Conservation (phyloP, 2,329 filamentous ascomycete species). For the Daldinia eschscholtzii region DNA sequence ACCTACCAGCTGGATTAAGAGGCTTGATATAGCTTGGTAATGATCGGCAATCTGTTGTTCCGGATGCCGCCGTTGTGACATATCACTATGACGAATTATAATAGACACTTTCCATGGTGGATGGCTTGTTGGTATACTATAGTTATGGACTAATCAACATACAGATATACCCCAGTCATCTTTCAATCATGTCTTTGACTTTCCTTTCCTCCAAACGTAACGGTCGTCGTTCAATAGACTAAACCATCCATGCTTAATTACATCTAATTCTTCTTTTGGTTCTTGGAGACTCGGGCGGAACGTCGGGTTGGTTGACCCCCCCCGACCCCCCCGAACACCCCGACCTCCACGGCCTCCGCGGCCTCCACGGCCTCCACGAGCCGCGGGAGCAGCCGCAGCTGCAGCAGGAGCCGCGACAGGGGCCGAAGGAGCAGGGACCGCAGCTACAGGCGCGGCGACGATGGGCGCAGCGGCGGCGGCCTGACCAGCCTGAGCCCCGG, state of each 20-base stretch:
- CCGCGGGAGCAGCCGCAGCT: neutral
- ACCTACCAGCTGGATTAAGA: neutral
- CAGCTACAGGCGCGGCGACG: neutral
- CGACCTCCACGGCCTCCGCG: neutral
- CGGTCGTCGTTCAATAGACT: too few species aligned
- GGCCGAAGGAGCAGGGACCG: neutral
- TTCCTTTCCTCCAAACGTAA: too few species aligned
- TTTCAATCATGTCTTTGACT: too few species aligned
- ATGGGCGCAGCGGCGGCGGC: neutral
- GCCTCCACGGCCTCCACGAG: neutral
- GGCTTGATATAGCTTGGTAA: conserved; percentile 8
- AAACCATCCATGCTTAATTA: too few species aligned
- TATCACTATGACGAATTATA: neutral
- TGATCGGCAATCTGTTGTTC: conserved; percentile 6
- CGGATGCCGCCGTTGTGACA: neutral
- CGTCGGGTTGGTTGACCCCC: too few species aligned
- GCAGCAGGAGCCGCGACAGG: neutral
- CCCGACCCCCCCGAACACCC: too few species aligned
- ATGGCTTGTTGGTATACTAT: neutral
- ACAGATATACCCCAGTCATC: too few species aligned
- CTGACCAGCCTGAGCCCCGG: too few species aligned
- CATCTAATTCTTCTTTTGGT: too few species aligned
- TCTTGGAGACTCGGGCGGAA: too few species aligned
- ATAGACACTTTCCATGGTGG: neutral
- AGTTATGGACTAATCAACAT: neutral